A percentile compares a stretch with the other conserved stretches of the same genome.
Evolutionary conservation across 345 rosid genomes (phyloP).

Genomic region (Euphorbia pulcherrima): DNA sequence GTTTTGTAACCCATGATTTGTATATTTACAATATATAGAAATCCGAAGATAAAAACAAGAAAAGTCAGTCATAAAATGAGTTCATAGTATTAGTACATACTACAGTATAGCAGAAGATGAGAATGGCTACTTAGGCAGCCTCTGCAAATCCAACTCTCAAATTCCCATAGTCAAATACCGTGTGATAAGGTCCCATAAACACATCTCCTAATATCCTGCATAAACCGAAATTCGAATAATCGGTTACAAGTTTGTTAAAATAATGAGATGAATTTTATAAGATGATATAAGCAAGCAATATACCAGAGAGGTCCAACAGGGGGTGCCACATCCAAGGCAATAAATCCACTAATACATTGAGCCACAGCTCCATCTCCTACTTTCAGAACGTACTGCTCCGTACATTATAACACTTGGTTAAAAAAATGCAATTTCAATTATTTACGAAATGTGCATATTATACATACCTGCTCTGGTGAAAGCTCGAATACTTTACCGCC

Average conservation of each 20-base stretch:
- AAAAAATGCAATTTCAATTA: too few relatives aligned
- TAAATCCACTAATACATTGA: slow-evolving; percentile 34
- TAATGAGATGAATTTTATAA: not conserved
- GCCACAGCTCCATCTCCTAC: slow-evolving; percentile 32
- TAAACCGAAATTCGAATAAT: not conserved
- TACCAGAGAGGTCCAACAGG: slow-evolving; percentile 37
- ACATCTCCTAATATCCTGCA: slow-evolving; percentile 36
- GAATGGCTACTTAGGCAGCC: slow-evolving; percentile 19
- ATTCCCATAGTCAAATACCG: slow-evolving; percentile 33
- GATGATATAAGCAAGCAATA: slow-evolving; percentile 1
- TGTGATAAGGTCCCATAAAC: slow-evolving; percentile 36
- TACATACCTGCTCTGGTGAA: slow-evolving; percentile 24
- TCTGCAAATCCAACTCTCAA: slow-evolving; percentile 30
- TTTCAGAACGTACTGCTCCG: slow-evolving; percentile 30
- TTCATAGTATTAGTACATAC: too few relatives aligned
- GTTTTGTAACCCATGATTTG: not conserved
- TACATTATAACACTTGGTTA: not conserved
- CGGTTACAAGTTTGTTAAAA: too few relatives aligned
- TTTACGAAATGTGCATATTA: not conserved
- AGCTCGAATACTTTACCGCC: slow-evolving; percentile 31
- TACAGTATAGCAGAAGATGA: not conserved
- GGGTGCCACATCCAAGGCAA: slow-evolving; percentile 27
- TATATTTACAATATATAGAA: not conserved
- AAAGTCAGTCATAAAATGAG: not conserved
- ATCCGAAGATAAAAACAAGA: not conserved